phyloP scores from a whole-genome alignment of 2,329 filamentous ascomycete genomes.

The Parastagonospora nodorum region DNA sequence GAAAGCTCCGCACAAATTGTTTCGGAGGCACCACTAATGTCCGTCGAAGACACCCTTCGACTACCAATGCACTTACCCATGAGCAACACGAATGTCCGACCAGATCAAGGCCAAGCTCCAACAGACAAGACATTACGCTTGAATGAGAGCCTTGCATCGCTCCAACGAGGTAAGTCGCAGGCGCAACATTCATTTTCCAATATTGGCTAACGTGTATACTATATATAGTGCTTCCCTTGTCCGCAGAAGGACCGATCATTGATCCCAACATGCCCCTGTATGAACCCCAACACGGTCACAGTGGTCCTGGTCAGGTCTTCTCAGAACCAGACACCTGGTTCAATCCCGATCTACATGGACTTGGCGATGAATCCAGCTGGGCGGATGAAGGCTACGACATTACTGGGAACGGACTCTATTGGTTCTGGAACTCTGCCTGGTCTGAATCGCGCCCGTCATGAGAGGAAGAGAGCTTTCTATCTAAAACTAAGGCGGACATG shows the following conservation, averaged over 20 bases:
- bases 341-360: background rate
- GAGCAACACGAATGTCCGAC: background rate
- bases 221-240: background rate
- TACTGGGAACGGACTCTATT: conserved; percentile 16
- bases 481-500: too few species aligned
- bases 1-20: background rate
- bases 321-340: background rate
- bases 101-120: conserved; percentile 1
- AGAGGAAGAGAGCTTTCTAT: background rate
- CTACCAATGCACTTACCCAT: conserved; percentile 12
- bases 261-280: background rate
- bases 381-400: conserved; percentile 6
- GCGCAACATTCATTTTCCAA: background rate
- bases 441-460: conserved; percentile 1
- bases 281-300: background rate
- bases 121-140: conserved; percentile 9
- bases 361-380: conserved; percentile 3
- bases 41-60: conserved; percentile 17
- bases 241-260: background rate
- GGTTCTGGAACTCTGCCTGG: conserved; percentile 20
- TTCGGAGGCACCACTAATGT: conserved; percentile 5
- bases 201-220: background rate
- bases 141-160: conserved; percentile 16
- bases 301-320: background rate
- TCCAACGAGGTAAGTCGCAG: conserved; percentile 11